phyloP scores from a whole-genome alignment of 257 asterid species.

The Solanum stenotomum region DNA sequence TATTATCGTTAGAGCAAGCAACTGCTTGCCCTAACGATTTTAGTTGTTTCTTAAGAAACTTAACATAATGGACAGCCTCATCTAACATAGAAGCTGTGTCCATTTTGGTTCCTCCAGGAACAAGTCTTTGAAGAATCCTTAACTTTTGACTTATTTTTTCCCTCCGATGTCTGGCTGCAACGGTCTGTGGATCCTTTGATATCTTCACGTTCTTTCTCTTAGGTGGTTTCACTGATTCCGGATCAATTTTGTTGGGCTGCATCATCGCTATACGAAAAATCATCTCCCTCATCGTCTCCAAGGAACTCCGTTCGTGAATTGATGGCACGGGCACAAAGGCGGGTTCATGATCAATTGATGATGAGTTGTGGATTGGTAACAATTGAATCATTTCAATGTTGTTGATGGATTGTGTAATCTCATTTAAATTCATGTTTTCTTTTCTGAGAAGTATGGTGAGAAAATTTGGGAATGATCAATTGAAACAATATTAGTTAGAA shows the following conservation, averaged over 20 bases:
- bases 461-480: neutral
- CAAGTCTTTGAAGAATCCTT: constrained; percentile 42
- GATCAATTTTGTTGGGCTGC: constrained; percentile 51
- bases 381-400: constrained; percentile 1
- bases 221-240: constrained; percentile 31
- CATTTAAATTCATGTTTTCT: constrained; percentile 3
- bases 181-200: constrained; percentile 50
- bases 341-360: constrained; percentile 1
- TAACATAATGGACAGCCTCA: constrained; percentile 48
- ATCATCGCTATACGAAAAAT: constrained; percentile 40
- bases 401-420: constrained; percentile 11
- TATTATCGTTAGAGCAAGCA: neutral
- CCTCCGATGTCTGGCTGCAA: constrained; percentile 48
- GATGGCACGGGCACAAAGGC: neutral
- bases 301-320: constrained; percentile 10
- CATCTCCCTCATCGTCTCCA: constrained; percentile 54
- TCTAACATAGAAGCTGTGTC: constrained; percentile 58
- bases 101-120: constrained; percentile 58
- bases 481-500: neutral
- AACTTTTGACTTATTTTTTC: constrained; percentile 47
- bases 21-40: constrained; percentile 19
- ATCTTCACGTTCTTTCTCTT: constrained; percentile 47
- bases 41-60: constrained; percentile 44
- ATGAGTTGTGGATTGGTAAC: constrained; percentile 1
- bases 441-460: neutral